Conservation (phyloP, 768 basidiomycete species). For the Lactifluus echinatus region DNA sequence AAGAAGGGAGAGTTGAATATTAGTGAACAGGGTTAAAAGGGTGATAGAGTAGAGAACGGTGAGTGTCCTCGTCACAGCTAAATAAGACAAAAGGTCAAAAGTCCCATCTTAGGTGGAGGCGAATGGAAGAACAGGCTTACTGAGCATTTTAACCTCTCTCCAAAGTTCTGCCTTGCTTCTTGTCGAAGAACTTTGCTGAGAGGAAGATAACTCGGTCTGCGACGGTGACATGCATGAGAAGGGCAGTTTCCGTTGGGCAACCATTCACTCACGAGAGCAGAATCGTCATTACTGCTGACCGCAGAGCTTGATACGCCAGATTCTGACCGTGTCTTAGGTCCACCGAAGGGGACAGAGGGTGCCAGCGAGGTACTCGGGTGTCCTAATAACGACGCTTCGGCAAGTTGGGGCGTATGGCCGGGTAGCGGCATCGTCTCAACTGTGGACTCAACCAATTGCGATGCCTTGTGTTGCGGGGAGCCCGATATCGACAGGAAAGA, state of each 20-base stretch:
- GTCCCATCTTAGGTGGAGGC: not conserved
- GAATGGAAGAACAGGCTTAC: constrained; percentile 36
- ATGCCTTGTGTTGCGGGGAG: constrained; percentile 34
- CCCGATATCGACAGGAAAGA: constrained; percentile 35
- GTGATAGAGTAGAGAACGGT: constrained; percentile 82
- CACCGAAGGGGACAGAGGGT: not conserved
- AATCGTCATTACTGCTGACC: constrained; percentile 18
- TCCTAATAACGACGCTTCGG: constrained; percentile 17
- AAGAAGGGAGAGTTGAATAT: constrained; percentile 77
- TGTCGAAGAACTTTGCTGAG: constrained; percentile 22
- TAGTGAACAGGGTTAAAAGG: constrained; percentile 78
- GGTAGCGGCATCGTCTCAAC: constrained; percentile 27
- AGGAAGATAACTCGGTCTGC: constrained; percentile 14
- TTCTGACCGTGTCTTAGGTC: constrained; percentile 12
- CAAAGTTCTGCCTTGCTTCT: constrained; percentile 78
- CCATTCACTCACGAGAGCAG: constrained; percentile 4
- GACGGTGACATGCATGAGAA: not conserved
- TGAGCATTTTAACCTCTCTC: constrained; percentile 87
- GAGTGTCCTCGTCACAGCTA: constrained; percentile 82
- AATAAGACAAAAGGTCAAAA: not conserved
- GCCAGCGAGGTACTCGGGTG: not conserved
- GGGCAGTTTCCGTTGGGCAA: not conserved
- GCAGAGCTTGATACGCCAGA: constrained; percentile 21
- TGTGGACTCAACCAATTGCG: constrained; percentile 33
- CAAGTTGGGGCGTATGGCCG: constrained; percentile 10